These are phyloP conservation scores for Inosperma sp. DNA, from an alignment of 768 basidiomycete species.

Conservation along the genomic window DNA sequence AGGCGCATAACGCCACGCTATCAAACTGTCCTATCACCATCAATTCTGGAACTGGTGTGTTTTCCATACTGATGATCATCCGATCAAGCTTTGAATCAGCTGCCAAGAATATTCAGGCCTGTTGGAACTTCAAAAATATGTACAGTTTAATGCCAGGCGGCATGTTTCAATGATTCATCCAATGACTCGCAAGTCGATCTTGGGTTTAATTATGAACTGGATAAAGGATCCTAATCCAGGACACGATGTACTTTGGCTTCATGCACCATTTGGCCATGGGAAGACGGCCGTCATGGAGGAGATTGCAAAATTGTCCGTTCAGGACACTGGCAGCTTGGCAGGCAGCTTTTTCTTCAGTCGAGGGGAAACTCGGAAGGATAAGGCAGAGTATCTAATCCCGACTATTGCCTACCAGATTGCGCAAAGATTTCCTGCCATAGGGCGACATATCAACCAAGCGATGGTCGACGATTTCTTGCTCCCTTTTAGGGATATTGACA, in stretches of 20 bases:
- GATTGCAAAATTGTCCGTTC: slow-evolving; percentile 1
- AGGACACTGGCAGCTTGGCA: not conserved
- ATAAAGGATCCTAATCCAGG: slow-evolving; percentile 4
- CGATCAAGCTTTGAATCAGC: no score
- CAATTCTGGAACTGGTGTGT: no score
- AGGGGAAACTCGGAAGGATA: not conserved
- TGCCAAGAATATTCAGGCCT: no score
- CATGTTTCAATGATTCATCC: slow-evolving; percentile 17
- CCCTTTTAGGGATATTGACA: not conserved
- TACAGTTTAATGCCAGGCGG: no score
- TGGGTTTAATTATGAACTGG: slow-evolving; percentile 11
- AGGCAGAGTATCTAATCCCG: not conserved
- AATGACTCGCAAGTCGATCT: slow-evolving; percentile 14
- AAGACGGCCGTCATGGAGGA: slow-evolving; percentile 19
- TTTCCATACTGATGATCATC: no score
- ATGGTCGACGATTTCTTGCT: not conserved
- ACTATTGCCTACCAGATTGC: slow-evolving; percentile 12
- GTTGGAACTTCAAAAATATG: no score
- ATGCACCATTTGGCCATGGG: slow-evolving; percentile 20
- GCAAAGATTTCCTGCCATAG: not conserved
- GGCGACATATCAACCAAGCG: not conserved
- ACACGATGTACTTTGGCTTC: slow-evolving; percentile 17
- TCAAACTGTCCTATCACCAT: no score
- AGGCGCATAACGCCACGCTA: no score
- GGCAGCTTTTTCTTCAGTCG: slow-evolving; percentile 11